Base-by-base conservation (phyloP, 495 filamentous ascomycete genomes). In the Lepraria neglecta region DNA sequence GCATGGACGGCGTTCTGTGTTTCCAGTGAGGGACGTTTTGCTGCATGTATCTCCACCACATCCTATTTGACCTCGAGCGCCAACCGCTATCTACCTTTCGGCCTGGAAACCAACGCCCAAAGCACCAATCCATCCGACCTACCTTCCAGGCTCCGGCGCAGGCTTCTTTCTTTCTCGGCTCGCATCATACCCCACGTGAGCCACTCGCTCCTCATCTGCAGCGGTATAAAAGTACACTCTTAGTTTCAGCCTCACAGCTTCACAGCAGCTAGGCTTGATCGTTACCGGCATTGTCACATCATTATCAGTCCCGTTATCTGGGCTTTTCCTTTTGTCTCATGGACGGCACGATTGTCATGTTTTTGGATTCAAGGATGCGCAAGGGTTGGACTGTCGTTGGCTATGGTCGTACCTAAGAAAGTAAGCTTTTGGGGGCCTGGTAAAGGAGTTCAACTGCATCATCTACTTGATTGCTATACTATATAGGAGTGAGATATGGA, bases 341-440 rank as follows among this genome's bases (percentile, higher is more conserved):
- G 51, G 59, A 51, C 43, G 59, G 51, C 44, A 61, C 52, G 59
- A 61, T 27, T 42, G 42, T 55, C 30, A 61, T 40, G 51, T 44
- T 53, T 52, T 60, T 6, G 21, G 17, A 53, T 53, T 43, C 38
- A 24, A 6, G 31, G 17, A 40, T 59, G 57, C 31, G 24, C 10
- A n/a, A 1, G 33, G 38, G 45, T n/a, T n/a, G 43, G 43, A 6
- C 17, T 58, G 17, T 21, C 42, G 28, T 58, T 46, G 56, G 24
- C 19, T 47, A 14, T 5, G 30, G 24, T 12, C 30, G 15, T 30
- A 14, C 12, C 19, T 27, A 42, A 56, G 35, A 27, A 43, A 43
- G 28, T 14, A 17, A 27, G 19, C n/a, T n/a, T 17, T 21, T 46
- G 44, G 15, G 14, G 44, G 15, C 6, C 9, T 46, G 35, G 35